These are phyloP conservation scores for Entomortierella beljakovae DNA, from an alignment of 192 early-diverging fungal species.

Conservation along the genomic window DNA sequence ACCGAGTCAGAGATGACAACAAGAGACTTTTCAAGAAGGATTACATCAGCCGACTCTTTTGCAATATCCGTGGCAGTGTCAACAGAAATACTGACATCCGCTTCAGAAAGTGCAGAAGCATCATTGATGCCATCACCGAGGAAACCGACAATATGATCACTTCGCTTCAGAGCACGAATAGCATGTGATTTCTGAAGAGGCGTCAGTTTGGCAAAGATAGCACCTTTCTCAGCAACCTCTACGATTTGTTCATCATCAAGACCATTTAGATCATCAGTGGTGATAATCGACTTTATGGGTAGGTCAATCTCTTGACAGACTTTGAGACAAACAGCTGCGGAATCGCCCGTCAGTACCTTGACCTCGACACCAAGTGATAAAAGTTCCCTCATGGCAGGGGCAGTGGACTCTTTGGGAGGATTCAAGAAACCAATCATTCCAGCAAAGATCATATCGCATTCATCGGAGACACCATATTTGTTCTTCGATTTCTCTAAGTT, in stretches of 20 bases:
- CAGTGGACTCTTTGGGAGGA: slow-evolving; percentile 59
- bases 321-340: slow-evolving; percentile 58
- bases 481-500: slow-evolving; percentile 20
- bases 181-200: slow-evolving; percentile 59
- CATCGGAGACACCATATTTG: slow-evolving; percentile 42
- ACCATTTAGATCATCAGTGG: slow-evolving; percentile 51
- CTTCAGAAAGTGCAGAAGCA: slow-evolving; percentile 59
- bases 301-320: slow-evolving; percentile 62
- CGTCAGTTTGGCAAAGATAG: slow-evolving; percentile 66
- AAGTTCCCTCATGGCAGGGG: slow-evolving; percentile 57
- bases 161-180: slow-evolving; percentile 55
- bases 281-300: slow-evolving; percentile 50
- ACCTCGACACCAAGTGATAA: slow-evolving; percentile 52
- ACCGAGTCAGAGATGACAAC: slow-evolving; percentile 53
- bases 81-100: slow-evolving; percentile 65
- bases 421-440: slow-evolving; percentile 63
- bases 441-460: slow-evolving; percentile 56
- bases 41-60: slow-evolving; percentile 65
- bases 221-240: slow-evolving; percentile 39
- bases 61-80: slow-evolving; percentile 65
- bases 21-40: slow-evolving; percentile 63
- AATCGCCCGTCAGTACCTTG: slow-evolving; percentile 67
- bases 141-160: slow-evolving; percentile 57
- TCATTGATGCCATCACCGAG: slow-evolving; percentile 70
- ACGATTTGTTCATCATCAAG: slow-evolving; percentile 50